Evolutionary conservation across 495 filamentous ascomycete genomes (phyloP), one percentile per base, ranked within the genome.

Genomic region (Podospora fimiseda): DNA sequence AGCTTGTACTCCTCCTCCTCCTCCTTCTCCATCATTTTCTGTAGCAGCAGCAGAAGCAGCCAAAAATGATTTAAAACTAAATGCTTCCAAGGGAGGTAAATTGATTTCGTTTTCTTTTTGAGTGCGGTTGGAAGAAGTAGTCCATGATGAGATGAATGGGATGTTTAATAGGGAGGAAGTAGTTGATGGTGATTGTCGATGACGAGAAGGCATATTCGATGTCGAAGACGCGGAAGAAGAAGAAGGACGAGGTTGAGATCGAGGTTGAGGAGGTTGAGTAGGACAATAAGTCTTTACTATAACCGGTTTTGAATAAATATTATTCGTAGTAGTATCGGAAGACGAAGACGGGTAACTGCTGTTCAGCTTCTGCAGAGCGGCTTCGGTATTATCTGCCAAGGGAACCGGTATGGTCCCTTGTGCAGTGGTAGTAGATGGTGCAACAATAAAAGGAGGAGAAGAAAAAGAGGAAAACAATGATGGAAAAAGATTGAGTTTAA

Each of bases 41-140:
- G n/a, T n/a, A n/a, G n/a, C n/a, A n/a, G n/a, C n/a, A n/a, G n/a
- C n/a, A n/a, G n/a, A n/a, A n/a, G n/a, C n/a, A n/a, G n/a, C n/a
- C 2, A 81, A 69, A 48, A 81, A 78, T 57, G 71, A 74, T 56
- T 78, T 79, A 71, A 81, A 81, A 23, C 70, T 78, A 53, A 81
- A 81, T n/a, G 75, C 78, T 49, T 79, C 76, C 2, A 80, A 55
- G 1, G 78, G 73, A 0, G 78, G 78, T 1, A 81, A 66, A 51
- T 67, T 71, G 0, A 57, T 45, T 30, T 60, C 59, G 9, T 61
- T 61, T 6, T 55, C 50, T 9, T 55, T 56, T 36, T 53, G n/a
- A 45, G 24, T 59, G 60, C 1, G 5, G 27, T 33, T 33, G 27
- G 11, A 11, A 33, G 27, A 33, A 33, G 27, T 6, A 11, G 27